phyloP scores from a whole-genome alignment of 2,329 filamentous ascomycete genomes.

The Neonectria sp. region DNA sequence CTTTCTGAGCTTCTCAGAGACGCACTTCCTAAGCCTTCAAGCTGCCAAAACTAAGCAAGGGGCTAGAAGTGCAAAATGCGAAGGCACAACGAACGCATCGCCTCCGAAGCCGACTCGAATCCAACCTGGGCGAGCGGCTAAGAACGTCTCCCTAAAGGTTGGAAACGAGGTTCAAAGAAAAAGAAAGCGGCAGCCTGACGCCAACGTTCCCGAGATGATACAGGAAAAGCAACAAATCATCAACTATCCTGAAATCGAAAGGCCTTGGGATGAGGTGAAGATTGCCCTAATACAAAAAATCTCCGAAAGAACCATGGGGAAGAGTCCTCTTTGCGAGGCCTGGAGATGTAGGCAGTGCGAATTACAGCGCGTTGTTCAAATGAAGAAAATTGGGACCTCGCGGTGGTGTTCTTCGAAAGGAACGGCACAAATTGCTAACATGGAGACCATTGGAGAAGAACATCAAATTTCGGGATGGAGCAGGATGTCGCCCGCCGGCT shows the following conservation, averaged over 20 bases:
- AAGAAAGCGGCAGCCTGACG: neutral
- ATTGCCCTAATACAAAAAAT: neutral
- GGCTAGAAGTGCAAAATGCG: neutral
- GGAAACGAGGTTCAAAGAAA: neutral
- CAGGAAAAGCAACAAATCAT: neutral
- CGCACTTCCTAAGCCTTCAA: neutral
- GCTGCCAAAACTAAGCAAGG: neutral
- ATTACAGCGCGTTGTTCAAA: neutral
- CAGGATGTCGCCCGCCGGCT: too few relatives aligned
- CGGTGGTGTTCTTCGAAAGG: neutral
- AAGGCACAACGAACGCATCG: neutral
- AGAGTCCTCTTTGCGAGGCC: neutral
- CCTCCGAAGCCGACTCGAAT: constrained; percentile 11
- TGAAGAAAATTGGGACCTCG: neutral
- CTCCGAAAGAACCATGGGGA: neutral
- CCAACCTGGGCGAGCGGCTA: constrained; percentile 19
- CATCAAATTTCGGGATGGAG: neutral
- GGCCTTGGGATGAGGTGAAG: neutral
- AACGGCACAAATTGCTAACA: constrained; percentile 10
- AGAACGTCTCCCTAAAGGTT: neutral
- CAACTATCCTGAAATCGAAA: neutral
- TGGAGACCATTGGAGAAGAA: neutral
- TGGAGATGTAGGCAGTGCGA: constrained; percentile 13
- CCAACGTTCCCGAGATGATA: neutral
- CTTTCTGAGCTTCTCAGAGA: constrained; percentile 14